phyloP scores from a whole-genome alignment of 139 green algal species.

The Haematococcus lacustris region DNA sequence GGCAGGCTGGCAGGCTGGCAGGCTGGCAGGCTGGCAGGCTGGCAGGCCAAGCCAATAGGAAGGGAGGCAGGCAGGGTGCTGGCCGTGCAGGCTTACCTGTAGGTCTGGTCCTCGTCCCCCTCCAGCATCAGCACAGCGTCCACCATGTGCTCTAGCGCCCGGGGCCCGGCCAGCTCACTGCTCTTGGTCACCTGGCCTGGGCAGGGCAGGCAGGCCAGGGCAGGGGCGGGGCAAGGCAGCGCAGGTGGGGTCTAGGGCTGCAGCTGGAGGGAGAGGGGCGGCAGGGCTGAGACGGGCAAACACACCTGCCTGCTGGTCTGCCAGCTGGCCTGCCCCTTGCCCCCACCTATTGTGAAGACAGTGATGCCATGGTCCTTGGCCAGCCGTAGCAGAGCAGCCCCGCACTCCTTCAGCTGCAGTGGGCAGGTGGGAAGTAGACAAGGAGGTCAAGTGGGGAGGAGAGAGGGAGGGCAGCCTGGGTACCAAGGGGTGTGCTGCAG shows the following conservation, averaged over 20 bases:
- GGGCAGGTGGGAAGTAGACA: neutral
- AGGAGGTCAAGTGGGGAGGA: neutral
- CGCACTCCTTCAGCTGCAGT: conserved; percentile 85
- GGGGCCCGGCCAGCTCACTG: conserved; percentile 80
- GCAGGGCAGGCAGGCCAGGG: neutral
- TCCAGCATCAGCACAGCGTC: conserved; percentile 93
- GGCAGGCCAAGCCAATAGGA: no score
- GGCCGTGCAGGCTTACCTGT: conserved; percentile 8
- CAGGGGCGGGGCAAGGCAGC: no score
- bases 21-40: no score
- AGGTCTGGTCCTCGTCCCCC: conserved; percentile 38
- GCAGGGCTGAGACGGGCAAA: no score
- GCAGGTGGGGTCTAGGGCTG: no score
- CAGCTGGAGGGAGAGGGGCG: no score
- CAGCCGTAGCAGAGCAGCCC: conserved; percentile 66
- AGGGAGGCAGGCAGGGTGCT: no score
- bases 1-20: no score
- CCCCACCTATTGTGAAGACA: conserved; percentile 70
- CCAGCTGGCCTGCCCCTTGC: no score
- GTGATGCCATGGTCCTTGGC: conserved; percentile 64
- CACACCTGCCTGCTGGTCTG: no score
- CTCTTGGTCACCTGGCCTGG: conserved; percentile 47
- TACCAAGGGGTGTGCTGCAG: neutral
- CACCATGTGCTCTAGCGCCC: conserved; percentile 93
- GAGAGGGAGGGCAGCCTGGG: neutral